A percentile compares a stretch with the other conserved stretches of the same genome.
Conservation (phyloP, 2,329 filamentous ascomycete species). For the Exophiala oligosperma region DNA sequence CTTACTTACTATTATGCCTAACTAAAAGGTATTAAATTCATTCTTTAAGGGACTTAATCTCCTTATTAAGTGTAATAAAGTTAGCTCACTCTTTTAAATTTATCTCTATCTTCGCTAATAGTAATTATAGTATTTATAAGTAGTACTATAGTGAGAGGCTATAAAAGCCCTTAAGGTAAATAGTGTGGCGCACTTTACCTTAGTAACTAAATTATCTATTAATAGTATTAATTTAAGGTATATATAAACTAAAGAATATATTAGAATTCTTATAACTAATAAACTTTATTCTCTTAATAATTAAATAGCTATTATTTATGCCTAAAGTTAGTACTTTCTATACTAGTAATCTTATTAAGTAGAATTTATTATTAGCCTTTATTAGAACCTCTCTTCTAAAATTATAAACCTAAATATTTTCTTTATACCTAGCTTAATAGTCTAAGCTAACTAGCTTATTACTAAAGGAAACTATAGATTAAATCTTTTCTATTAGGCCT, state of each 20-base stretch:
- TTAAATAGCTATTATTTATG: slow-evolving; percentile 23
- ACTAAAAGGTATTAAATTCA: background rate
- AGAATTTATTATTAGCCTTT: slow-evolving; percentile 26
- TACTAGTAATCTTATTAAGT: slow-evolving; percentile 4
- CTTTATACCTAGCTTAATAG: slow-evolving; percentile 23
- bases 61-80: slow-evolving; percentile 14
- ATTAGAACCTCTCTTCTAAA: slow-evolving; percentile 15
- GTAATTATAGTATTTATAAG: slow-evolving; percentile 18
- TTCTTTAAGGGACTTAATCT: slow-evolving; percentile 18
- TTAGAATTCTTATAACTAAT: slow-evolving; percentile 22
- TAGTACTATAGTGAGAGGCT: slow-evolving; percentile 25
- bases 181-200: slow-evolving; percentile 21
- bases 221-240: slow-evolving; percentile 25
- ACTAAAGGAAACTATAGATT: slow-evolving; percentile 20
- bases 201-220: slow-evolving; percentile 23
- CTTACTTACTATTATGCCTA: slow-evolving; percentile 5
- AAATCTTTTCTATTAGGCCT: slow-evolving; percentile 21
- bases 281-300: slow-evolving; percentile 28
- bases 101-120: slow-evolving; percentile 21
- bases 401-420: slow-evolving; percentile 24
- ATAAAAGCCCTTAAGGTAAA: slow-evolving; percentile 26
- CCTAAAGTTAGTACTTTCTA: slow-evolving; percentile 15
- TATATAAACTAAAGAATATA: slow-evolving; percentile 27
- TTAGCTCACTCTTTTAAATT: slow-evolving; percentile 16
- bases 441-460: slow-evolving; percentile 13